phyloP scores from a whole-genome alignment of 768 basidiomycete species.

The Paxillus ammoniavirescens region DNA sequence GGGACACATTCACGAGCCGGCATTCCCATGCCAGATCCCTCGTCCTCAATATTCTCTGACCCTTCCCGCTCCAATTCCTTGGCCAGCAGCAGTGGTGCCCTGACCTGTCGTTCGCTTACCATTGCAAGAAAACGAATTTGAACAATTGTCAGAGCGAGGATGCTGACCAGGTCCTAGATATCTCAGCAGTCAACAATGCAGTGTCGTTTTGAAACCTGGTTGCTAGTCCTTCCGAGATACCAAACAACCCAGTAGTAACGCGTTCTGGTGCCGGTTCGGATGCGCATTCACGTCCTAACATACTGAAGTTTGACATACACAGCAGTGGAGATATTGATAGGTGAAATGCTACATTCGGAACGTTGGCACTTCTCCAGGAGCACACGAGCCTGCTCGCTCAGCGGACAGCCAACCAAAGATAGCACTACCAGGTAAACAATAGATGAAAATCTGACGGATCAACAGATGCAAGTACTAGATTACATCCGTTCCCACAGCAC shows the following conservation, averaged over 20 bases:
- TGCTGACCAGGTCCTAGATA: conserved; percentile 22
- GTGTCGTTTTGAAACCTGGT: conserved; percentile 3
- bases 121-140: conserved; percentile 52
- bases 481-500: neutral
- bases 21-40: conserved; percentile 32
- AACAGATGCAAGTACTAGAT: no score
- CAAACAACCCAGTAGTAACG: conserved; percentile 8
- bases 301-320: neutral
- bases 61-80: conserved; percentile 33
- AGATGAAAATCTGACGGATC: no score
- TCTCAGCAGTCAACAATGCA: conserved; percentile 23
- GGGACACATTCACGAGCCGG: conserved; percentile 20
- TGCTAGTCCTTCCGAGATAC: conserved; percentile 9
- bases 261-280: conserved; percentile 12
- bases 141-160: conserved; percentile 40
- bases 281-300: conserved; percentile 9
- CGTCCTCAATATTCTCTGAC: conserved; percentile 6
- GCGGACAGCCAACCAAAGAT: conserved; percentile 10
- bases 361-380: conserved; percentile 18
- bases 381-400: neutral
- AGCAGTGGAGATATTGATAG: conserved; percentile 16
- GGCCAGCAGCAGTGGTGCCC: conserved; percentile 44
- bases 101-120: conserved; percentile 48
- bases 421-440: neutral
- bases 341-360: conserved; percentile 21